Base-by-base conservation (phyloP, 2,329 filamentous ascomycete genomes). In the Tolypocladium endophyticum region DNA sequence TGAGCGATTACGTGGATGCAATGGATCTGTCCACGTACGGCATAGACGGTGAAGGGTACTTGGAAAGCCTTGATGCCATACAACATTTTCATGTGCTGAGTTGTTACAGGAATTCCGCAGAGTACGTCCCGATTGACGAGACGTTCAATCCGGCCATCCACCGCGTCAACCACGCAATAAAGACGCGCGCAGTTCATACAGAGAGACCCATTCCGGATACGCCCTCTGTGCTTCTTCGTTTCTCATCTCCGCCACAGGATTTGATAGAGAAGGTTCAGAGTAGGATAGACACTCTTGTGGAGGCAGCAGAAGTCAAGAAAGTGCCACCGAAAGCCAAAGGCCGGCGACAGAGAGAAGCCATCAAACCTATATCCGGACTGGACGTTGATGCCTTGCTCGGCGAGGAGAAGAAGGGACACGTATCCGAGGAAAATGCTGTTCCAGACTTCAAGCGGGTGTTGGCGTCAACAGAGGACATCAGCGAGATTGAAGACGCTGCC, bases 391-490 rank as follows among this genome's bases (percentile, higher is more conserved):
- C 85, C 5, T 83, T 97, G 2, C 84, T 97, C n/a, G 81, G 82
- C 54, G 83, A 80, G 55, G 75, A 75, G 35, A 73, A 73, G 62
- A 76, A 74, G 59, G 67, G 64, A 6, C 64, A 64, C n/a, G 79
- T 86, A 28, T 77, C 78, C 2, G 71, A 82, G 0, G 81, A 87
- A 12, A 97, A 97, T 64, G 85, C 92, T 1, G 85, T 97, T 6
- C 92, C 94, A 0, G 90, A 93, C 61, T 97, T 96, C 82, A 95
- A 92, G 70, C 90, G 91, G 71, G 81, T 87, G 3, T 78, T 97
- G 20, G 79, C 79, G 1, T 75, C 76, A 1, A 80, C 87, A 0
- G 80, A 84, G 8, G 81, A 86, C 35, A 76, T 87, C 1, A 76
- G 81, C 1, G 79, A 82, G 4, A 82, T 95, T 58, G 79, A 84